phyloP scores from a whole-genome alignment of 768 basidiomycete species.

The Pholiota microspora region DNA sequence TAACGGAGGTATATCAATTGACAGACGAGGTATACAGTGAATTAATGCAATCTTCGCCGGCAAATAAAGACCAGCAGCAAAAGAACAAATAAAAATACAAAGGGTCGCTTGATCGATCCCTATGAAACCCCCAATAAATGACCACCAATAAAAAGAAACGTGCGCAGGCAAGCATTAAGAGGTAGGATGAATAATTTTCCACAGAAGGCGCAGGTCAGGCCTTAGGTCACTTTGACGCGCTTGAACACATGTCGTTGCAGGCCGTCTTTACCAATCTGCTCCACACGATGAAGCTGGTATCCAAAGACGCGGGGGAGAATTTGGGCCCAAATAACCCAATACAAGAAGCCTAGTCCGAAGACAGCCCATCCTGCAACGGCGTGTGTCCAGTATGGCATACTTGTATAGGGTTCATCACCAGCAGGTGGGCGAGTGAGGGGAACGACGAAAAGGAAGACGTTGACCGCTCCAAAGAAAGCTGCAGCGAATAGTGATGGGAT shows the following conservation, averaged over 20 bases:
- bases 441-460: constrained; percentile 55
- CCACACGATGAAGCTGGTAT: constrained; percentile 29
- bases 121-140: too few species aligned
- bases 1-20: too few species aligned
- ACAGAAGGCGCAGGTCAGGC: not conserved
- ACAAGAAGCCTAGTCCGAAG: constrained; percentile 35
- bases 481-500: constrained; percentile 22
- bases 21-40: too few species aligned
- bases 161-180: not conserved
- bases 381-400: constrained; percentile 57
- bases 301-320: constrained; percentile 27
- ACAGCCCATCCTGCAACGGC: constrained; percentile 38
- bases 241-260: constrained; percentile 24
- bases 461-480: constrained; percentile 54
- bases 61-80: too few species aligned
- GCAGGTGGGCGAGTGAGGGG: constrained; percentile 51
- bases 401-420: constrained; percentile 44
- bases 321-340: constrained; percentile 32
- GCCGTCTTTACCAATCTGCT: constrained; percentile 32
- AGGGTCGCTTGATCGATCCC: too few species aligned
- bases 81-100: too few species aligned
- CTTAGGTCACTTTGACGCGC: constrained; percentile 4
- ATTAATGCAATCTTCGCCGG: too few species aligned
- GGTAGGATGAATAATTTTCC: not conserved
- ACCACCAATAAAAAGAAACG: not conserved